Conservation (phyloP, 2,329 filamentous ascomycete genomes). For the Trichoderma arundinaceum region DNA sequence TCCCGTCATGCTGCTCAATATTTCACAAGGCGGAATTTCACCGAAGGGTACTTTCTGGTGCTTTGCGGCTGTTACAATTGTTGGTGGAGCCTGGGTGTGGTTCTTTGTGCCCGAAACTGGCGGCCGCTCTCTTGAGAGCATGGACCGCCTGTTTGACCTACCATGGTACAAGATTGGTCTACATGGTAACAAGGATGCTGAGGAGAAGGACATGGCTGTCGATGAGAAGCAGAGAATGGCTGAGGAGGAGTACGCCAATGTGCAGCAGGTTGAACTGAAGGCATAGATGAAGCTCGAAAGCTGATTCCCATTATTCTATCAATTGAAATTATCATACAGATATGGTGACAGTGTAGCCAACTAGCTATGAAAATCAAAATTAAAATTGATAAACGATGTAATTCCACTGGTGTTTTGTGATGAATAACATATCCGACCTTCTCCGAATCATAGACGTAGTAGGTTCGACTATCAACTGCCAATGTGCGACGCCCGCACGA, state of each 20-base stretch:
- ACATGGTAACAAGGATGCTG: conserved; percentile 59
- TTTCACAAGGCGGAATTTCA: conserved; percentile 53
- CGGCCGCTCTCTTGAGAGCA: conserved; percentile 68
- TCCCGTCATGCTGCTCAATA: conserved; percentile 71
- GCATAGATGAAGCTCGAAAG: conserved; percentile 10
- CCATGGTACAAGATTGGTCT: conserved; percentile 77
- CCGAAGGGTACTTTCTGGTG: conserved; percentile 77
- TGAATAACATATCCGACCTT: neutral
- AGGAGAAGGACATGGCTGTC: conserved; percentile 50
- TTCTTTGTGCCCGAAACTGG: conserved; percentile 75
- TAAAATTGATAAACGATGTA: no score
- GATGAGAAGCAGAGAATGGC: conserved; percentile 53
- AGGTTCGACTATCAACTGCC: no score
- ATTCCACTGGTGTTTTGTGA: no score
- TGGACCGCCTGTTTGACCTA: conserved; percentile 73
- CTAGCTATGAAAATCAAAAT: conserved; percentile 1
- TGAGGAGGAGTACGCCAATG: conserved; percentile 41
- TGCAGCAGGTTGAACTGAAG: conserved; percentile 47
- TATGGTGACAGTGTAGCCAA: neutral
- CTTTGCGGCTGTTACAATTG: conserved; percentile 69
- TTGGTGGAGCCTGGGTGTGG: conserved; percentile 74
- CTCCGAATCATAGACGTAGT: neutral
- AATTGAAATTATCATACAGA: neutral
- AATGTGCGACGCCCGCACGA: no score
- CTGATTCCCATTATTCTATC: neutral